These are phyloP conservation scores for Neurospora hispaniola DNA, from an alignment of 495 filamentous ascomycete species.

Conservation along the genomic window DNA sequence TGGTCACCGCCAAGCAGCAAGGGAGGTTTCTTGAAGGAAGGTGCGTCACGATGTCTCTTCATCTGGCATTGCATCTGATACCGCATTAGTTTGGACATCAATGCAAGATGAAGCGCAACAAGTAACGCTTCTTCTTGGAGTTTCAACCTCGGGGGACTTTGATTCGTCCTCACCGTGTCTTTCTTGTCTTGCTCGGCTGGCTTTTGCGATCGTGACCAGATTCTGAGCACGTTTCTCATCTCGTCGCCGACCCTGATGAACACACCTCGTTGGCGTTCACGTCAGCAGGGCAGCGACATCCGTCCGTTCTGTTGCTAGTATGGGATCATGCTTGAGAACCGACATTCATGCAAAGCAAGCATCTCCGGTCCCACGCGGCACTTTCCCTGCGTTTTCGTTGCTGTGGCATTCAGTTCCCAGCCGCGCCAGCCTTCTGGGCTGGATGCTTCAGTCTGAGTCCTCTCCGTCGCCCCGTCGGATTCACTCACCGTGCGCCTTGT, in stretches of 20 bases:
- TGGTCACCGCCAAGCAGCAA: not conserved
- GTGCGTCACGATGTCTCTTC: not conserved
- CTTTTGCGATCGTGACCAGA: not conserved
- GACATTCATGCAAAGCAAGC: not conserved
- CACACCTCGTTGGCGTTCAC: not conserved
- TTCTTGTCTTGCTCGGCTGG: not conserved
- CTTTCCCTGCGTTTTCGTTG: not conserved
- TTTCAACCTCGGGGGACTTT: not conserved
- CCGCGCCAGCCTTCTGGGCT: not conserved
- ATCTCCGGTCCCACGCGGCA: not conserved
- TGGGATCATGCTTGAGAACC: not conserved
- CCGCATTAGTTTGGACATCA: not conserved
- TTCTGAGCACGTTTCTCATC: not conserved
- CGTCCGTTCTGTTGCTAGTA: not conserved
- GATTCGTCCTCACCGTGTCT: not conserved
- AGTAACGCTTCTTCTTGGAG: not conserved
- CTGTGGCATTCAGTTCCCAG: not conserved
- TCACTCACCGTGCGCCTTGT: not conserved
- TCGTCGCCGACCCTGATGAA: not conserved
- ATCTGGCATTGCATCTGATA: not conserved
- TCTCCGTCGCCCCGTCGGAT: not conserved
- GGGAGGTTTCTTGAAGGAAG: not conserved
- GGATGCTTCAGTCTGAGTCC: not conserved
- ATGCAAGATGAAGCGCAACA: not conserved
- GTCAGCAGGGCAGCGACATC: not conserved